Percentiles rank a stretch among this genome's conserved stretches.
Conservation (phyloP, 2,329 filamentous ascomycete species). For the Arachnomyces sp. region DNA sequence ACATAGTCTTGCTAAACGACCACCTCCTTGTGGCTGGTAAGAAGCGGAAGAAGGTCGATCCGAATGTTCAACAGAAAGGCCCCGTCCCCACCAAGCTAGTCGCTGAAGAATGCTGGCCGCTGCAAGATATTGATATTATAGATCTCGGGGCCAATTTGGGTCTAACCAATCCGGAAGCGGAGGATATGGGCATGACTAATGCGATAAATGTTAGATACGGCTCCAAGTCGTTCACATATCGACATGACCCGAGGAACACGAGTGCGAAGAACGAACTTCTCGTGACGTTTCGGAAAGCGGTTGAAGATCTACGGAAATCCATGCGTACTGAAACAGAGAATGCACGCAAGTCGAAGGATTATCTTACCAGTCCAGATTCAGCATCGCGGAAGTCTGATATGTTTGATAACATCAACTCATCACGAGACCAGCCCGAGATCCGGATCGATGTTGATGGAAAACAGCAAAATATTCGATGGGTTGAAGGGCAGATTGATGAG, state of each 20-base stretch:
- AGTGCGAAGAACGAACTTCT: constrained; percentile 73
- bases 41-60: constrained; percentile 84
- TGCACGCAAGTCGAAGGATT: constrained; percentile 75
- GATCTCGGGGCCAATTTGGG: constrained; percentile 60
- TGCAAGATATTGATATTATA: constrained; percentile 86
- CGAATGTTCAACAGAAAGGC: constrained; percentile 37
- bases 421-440: constrained; percentile 65
- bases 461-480: constrained; percentile 91
- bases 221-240: constrained; percentile 87
- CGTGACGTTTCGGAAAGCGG: constrained; percentile 83
- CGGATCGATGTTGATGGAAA: constrained; percentile 94
- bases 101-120: constrained; percentile 87
- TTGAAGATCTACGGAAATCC: constrained; percentile 82
- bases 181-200: constrained; percentile 61
- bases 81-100: constrained; percentile 64
- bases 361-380: constrained; percentile 64
- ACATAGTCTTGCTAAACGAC: constrained; percentile 89
- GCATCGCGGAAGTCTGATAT: constrained; percentile 67
- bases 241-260: constrained; percentile 73
- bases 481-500: constrained; percentile 90
- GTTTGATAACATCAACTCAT: constrained; percentile 67
- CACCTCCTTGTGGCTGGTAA: constrained; percentile 84
- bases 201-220: constrained; percentile 87
- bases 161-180: constrained; percentile 30
- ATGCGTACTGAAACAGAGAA: constrained; percentile 81